A percentile compares a stretch with the other conserved stretches of the same genome.
Evolutionary conservation across 1,139 yeast species (phyloP).

Genomic region (Eremothecium coryli): DNA sequence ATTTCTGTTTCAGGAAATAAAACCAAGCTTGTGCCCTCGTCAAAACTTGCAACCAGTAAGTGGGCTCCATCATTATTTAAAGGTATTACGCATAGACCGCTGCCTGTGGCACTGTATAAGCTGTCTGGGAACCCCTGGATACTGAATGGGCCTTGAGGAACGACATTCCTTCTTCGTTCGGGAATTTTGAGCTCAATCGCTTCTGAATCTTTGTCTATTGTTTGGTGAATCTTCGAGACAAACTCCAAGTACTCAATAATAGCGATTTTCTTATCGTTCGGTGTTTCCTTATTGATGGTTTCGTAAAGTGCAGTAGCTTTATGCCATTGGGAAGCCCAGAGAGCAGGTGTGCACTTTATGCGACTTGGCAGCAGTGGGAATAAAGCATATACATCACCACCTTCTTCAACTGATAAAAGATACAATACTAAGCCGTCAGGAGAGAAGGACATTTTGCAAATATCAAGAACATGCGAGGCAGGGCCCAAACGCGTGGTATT

Average conservation of each 20-base stretch:
- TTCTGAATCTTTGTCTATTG: not conserved
- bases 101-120: conserved; percentile 38
- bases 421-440: conserved; percentile 39
- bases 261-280: conserved; percentile 1
- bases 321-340: conserved; percentile 1
- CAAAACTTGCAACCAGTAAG: conserved; percentile 16
- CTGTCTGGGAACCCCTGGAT: conserved; percentile 44
- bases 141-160: conserved; percentile 44
- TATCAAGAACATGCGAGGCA: conserved; percentile 22
- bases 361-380: conserved; percentile 47
- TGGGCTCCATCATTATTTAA: conserved; percentile 22
- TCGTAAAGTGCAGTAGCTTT: conserved; percentile 3
- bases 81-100: conserved; percentile 29
- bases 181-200: conserved; percentile 1
- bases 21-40: conserved; percentile 20
- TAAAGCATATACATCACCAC: conserved; percentile 46
- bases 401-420: conserved; percentile 36
- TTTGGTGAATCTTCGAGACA: not conserved
- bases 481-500: conserved; percentile 21
- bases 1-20: conserved; percentile 25
- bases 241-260: conserved; percentile 4
- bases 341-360: not conserved
- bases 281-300: conserved; percentile 1
- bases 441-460: conserved; percentile 39
- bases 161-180: conserved; percentile 1